Evolutionary conservation across 768 basidiomycete species (phyloP).

Genomic region (Kwoniella dejecticola): DNA sequence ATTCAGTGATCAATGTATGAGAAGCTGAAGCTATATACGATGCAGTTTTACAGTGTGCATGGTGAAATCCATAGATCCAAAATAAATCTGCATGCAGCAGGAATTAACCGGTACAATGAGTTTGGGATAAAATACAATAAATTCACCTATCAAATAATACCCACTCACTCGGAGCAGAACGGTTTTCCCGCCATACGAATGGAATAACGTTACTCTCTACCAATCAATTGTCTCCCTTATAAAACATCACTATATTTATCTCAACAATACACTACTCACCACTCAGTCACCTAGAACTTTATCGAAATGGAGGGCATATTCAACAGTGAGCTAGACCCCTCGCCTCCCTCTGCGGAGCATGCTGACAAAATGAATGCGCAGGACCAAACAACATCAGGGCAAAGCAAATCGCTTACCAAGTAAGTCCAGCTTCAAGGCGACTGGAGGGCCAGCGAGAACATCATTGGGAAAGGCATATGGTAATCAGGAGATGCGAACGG

Average conservation of each 20-base stretch:
- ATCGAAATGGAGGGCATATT: slow-evolving; percentile 36
- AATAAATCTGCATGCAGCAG: background rate
- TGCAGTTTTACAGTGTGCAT: background rate
- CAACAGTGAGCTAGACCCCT: slow-evolving; percentile 32
- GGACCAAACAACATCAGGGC: slow-evolving; percentile 37
- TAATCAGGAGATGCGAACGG: too few relatives aligned
- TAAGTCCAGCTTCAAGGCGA: slow-evolving; percentile 5
- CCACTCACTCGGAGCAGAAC: slow-evolving; percentile 26
- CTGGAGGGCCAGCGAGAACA: too few relatives aligned
- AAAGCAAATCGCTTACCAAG: slow-evolving; percentile 45
- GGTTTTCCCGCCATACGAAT: slow-evolving; percentile 6
- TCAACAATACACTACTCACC: slow-evolving; percentile 15
- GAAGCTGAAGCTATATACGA: background rate
- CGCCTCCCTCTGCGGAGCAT: background rate
- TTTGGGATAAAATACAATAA: slow-evolving; percentile 29
- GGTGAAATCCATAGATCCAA: too few relatives aligned
- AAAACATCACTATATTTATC: background rate
- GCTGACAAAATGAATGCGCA: slow-evolving; percentile 5
- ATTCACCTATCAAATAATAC: too few relatives aligned
- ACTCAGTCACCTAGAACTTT: slow-evolving; percentile 4
- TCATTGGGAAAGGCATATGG: too few relatives aligned
- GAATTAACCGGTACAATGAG: background rate
- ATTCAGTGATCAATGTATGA: background rate
- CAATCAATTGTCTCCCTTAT: slow-evolving; percentile 12
- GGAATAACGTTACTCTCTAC: slow-evolving; percentile 2